Conservation (phyloP, 2,329 filamentous ascomycete genomes). For the Fusarium austroafricanum region DNA sequence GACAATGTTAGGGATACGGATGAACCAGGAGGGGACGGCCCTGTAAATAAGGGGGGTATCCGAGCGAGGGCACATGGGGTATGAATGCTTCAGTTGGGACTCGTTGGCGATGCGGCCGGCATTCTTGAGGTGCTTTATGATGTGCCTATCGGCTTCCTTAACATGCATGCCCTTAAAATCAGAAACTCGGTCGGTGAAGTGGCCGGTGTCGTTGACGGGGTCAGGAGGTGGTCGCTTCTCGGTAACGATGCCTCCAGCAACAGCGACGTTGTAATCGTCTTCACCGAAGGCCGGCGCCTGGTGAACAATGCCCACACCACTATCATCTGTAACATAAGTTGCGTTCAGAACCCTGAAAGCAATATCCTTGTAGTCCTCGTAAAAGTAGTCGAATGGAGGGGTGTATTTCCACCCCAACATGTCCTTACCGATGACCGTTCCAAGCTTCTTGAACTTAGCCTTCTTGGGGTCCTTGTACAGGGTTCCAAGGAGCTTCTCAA, state of each 20-base stretch:
- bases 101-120: slow-evolving; percentile 83
- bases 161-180: slow-evolving; percentile 91
- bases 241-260: slow-evolving; percentile 80
- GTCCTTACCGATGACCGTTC: slow-evolving; percentile 82
- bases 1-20: slow-evolving; percentile 85
- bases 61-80: slow-evolving; percentile 94
- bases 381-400: slow-evolving; percentile 90
- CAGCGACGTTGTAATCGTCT: slow-evolving; percentile 90
- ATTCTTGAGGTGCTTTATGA: slow-evolving; percentile 88
- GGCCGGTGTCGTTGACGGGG: slow-evolving; percentile 86
- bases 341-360: slow-evolving; percentile 87
- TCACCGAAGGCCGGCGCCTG: slow-evolving; percentile 94
- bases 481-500: slow-evolving; percentile 83
- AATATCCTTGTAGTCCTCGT: slow-evolving; percentile 85
- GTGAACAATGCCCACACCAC: slow-evolving; percentile 94
- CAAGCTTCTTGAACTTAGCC: slow-evolving; percentile 86
- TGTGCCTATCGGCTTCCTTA: slow-evolving; percentile 91
- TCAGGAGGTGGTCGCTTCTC: slow-evolving; percentile 85
- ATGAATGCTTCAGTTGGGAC: slow-evolving; percentile 89
- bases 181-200: slow-evolving; percentile 79
- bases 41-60: slow-evolving; percentile 94
- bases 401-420: slow-evolving; percentile 92
- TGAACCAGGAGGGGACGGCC: slow-evolving; percentile 94
- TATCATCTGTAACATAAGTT: slow-evolving; percentile 87
- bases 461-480: slow-evolving; percentile 97